A percentile compares a stretch with the other conserved stretches of the same genome.
These are phyloP conservation scores for Perkinsus chesapeaki DNA, from an alignment of 169 alveolate species.

Conservation along the genomic window DNA sequence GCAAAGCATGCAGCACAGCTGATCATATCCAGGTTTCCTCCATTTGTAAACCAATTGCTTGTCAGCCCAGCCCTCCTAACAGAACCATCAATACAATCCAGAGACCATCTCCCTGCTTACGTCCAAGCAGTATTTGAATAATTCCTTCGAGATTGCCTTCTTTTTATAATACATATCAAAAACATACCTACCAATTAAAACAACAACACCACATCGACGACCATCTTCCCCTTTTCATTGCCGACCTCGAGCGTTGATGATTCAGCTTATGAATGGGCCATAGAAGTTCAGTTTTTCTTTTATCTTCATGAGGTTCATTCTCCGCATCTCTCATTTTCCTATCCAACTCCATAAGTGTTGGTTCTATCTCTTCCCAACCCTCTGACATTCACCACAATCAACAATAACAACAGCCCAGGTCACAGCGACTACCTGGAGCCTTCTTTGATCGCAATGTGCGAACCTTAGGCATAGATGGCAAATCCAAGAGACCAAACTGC, in stretches of 20 bases:
- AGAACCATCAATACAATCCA: conserved; percentile 65
- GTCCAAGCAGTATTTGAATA: conserved; percentile 3
- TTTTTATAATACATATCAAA: conserved; percentile 83
- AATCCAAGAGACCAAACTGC: background rate
- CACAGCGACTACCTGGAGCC: conserved; percentile 11
- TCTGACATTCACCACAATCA: conserved; percentile 46
- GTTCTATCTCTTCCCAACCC: conserved; percentile 92
- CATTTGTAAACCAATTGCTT: conserved; percentile 95
- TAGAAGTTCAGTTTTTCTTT: conserved; percentile 85
- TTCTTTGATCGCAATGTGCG: conserved; percentile 20
- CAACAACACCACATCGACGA: too few relatives aligned
- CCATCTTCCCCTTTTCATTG: too few relatives aligned
- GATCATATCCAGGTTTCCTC: conserved; percentile 96
- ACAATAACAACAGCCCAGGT: conserved; percentile 19
- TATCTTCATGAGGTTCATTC: conserved; percentile 85
- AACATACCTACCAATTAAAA: conserved; percentile 54
- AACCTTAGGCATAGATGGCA: conserved; percentile 13
- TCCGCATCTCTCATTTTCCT: conserved; percentile 92
- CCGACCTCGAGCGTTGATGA: conserved; percentile 87
- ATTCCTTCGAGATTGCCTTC: conserved; percentile 79
- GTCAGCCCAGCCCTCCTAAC: conserved; percentile 92
- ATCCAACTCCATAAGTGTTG: conserved; percentile 78
- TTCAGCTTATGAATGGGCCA: conserved; percentile 95
- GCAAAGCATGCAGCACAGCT: conserved; percentile 86
- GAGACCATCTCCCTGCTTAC: conserved; percentile 7